These are phyloP conservation scores for Berkeleyomyces rouxiae DNA, from an alignment of 2,329 filamentous ascomycete genomes.

Conservation along the genomic window DNA sequence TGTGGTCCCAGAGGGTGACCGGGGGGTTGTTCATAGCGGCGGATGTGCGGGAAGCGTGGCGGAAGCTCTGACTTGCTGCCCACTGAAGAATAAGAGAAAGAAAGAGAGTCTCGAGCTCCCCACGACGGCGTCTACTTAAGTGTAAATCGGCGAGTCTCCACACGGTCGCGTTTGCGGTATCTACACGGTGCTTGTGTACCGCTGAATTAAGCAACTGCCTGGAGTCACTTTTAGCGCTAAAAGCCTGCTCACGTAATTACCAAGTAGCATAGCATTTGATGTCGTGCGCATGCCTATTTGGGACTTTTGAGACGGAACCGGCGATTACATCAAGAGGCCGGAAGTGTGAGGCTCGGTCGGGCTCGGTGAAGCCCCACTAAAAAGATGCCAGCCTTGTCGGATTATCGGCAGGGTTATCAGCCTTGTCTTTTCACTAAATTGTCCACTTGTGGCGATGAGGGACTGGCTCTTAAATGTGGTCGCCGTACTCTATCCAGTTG, in stretches of 20 bases:
- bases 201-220: not conserved
- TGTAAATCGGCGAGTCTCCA: not conserved
- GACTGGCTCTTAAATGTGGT: not conserved
- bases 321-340: not conserved
- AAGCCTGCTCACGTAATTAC: too few species aligned
- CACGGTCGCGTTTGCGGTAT: not conserved
- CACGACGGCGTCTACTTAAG: too few species aligned
- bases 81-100: not conserved
- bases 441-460: not conserved
- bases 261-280: not conserved
- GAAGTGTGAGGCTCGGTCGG: not conserved
- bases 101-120: not conserved
- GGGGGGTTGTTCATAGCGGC: slow-evolving; percentile 6
- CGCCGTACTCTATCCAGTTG: not conserved
- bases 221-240: not conserved
- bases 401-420: not conserved
- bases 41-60: not conserved
- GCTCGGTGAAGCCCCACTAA: not conserved
- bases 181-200: not conserved
- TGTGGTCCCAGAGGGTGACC: slow-evolving; percentile 3
- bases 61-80: not conserved
- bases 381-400: not conserved
- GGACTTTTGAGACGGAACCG: not conserved
- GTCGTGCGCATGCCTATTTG: not conserved
- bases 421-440: not conserved